These are phyloP conservation scores for Penicillium paneum DNA, from an alignment of 2,329 filamentous ascomycete species.

Conservation along the genomic window DNA sequence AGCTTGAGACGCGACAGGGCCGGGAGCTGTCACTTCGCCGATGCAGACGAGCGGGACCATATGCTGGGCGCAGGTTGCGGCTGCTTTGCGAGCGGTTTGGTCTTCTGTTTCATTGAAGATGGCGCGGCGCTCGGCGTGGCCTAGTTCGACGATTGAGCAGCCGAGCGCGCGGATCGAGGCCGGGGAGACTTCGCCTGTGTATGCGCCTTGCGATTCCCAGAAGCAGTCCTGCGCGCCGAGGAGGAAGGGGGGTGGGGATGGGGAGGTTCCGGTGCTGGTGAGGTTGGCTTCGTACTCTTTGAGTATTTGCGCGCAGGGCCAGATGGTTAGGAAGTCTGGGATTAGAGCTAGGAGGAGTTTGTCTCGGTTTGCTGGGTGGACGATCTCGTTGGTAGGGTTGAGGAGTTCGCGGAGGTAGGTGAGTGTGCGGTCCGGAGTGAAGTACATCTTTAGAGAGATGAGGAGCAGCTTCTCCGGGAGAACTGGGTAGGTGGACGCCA, in stretches of 20 bases:
- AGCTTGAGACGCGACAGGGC: conserved; percentile 46
- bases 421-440: conserved; percentile 49
- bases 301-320: conserved; percentile 43
- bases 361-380: conserved; percentile 43
- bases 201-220: conserved; percentile 67
- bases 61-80: conserved; percentile 63
- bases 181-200: conserved; percentile 75
- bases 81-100: conserved; percentile 65
- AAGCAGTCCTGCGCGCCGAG: conserved; percentile 75
- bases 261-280: conserved; percentile 11
- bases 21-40: conserved; percentile 61
- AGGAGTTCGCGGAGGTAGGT: conserved; percentile 54
- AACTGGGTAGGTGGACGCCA: conserved; percentile 27
- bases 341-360: conserved; percentile 71
- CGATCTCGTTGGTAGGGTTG: conserved; percentile 45
- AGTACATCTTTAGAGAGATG: conserved; percentile 43
- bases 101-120: conserved; percentile 73
- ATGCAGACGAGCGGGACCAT: conserved; percentile 78
- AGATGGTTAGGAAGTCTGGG: conserved; percentile 70
- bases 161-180: conserved; percentile 64
- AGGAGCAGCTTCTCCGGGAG: conserved; percentile 39
- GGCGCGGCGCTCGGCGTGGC: conserved; percentile 73
- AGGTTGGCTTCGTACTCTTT: conserved; percentile 29
- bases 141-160: conserved; percentile 70
- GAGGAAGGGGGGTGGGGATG: conserved; percentile 49